phyloP scores from a whole-genome alignment of 2,329 filamentous ascomycete genomes.

The Periconia digitata region DNA sequence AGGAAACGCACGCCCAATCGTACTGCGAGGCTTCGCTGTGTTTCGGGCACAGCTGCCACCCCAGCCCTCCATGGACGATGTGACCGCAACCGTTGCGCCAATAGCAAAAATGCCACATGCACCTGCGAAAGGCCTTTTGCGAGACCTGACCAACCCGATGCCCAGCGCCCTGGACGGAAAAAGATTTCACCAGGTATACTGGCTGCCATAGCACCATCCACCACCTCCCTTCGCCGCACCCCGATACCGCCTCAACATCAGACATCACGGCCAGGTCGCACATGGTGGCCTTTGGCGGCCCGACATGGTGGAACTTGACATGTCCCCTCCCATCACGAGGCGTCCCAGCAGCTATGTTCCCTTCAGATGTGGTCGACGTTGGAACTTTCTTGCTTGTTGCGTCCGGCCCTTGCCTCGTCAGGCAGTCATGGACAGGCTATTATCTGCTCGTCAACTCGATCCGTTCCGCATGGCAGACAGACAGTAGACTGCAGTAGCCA shows the following conservation, averaged over 20 bases:
- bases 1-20: constrained; percentile 36
- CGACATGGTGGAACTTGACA: constrained; percentile 9
- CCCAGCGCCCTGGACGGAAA: too few relatives aligned
- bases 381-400: constrained; percentile 9
- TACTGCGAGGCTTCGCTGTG: constrained; percentile 8
- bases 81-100: background rate
- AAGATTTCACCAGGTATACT: too few relatives aligned
- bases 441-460: constrained; percentile 25
- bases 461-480: constrained; percentile 33
- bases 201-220: too few relatives aligned
- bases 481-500: constrained; percentile 18
- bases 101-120: constrained; percentile 10
- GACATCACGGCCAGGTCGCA: constrained; percentile 1
- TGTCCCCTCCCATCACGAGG: constrained; percentile 12
- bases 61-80: constrained; percentile 6
- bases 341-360: constrained; percentile 1
- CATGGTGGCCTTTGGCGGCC: constrained; percentile 2
- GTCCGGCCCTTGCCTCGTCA: constrained; percentile 35
- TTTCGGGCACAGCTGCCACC: constrained; percentile 21
- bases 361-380: background rate
- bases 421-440: constrained; percentile 23
- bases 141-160: constrained; percentile 27
- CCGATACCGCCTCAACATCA: background rate
- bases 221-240: background rate
- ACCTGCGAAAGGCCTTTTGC: constrained; percentile 9